Evolutionary conservation across 108 stramenopile species (phyloP).

Genomic region (Craspedostauros australis): DNA sequence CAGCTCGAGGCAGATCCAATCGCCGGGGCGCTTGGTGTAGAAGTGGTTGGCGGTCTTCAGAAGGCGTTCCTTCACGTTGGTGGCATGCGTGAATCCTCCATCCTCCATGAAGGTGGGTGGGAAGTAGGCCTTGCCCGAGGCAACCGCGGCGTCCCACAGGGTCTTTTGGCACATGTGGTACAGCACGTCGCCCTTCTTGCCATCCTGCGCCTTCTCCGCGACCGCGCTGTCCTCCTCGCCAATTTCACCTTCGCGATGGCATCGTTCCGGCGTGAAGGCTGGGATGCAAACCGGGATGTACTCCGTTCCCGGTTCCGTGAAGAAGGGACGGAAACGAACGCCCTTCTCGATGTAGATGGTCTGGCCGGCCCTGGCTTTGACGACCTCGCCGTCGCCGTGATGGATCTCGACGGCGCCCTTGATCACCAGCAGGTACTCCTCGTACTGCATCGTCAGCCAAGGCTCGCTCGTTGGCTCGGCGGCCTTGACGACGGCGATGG

Average conservation of each 20-base stretch:
- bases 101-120: conserved; percentile 80
- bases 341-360: conserved; percentile 57
- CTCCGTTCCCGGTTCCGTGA: conserved; percentile 46
- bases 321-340: conserved; percentile 58
- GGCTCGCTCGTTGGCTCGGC: conserved; percentile 51
- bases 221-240: conserved; percentile 24
- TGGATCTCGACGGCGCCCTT: conserved; percentile 44
- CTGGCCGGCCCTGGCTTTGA: conserved; percentile 44
- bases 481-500: conserved; percentile 55
- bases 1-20: conserved; percentile 83
- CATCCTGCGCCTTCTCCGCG: too few relatives aligned
- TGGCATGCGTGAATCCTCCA: conserved; percentile 80
- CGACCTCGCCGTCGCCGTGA: conserved; percentile 7
- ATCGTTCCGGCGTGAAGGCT: conserved; percentile 68
- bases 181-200: conserved; percentile 12
- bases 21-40: conserved; percentile 42
- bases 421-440: conserved; percentile 59
- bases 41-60: conserved; percentile 80
- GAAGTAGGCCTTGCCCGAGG: conserved; percentile 55
- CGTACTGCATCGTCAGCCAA: conserved; percentile 66
- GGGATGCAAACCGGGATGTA: conserved; percentile 77
- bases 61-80: conserved; percentile 53
- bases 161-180: conserved; percentile 82
- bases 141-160: conserved; percentile 51
- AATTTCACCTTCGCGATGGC: conserved; percentile 52